These are phyloP conservation scores for Spongospora subterranea DNA, from an alignment of 208 protist species.

Conservation along the genomic window DNA sequence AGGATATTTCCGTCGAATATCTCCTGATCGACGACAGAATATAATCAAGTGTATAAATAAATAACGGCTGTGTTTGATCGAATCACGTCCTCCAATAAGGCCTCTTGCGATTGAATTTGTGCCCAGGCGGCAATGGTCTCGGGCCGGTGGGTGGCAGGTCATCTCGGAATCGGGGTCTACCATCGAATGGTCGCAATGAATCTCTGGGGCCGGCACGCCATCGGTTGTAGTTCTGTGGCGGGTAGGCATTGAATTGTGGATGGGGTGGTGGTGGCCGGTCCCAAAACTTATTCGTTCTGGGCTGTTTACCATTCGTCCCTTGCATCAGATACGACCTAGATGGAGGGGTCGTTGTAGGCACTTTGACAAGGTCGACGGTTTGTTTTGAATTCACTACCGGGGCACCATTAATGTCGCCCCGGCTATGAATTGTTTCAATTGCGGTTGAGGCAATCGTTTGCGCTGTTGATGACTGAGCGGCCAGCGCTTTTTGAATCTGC, in stretches of 20 bases:
- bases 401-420: not conserved
- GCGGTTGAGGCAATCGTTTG: not conserved
- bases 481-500: slow-evolving; percentile 17
- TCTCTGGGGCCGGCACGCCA: not conserved
- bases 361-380: not conserved
- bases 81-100: not conserved
- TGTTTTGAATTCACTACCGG: not conserved
- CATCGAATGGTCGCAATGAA: not conserved
- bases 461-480: not conserved
- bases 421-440: not conserved
- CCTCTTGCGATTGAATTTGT: not conserved
- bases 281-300: not conserved
- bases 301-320: not conserved
- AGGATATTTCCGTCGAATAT: no score
- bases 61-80: not conserved
- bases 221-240: not conserved
- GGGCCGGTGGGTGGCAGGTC: no score
- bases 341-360: no score
- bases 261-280: no score
- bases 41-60: not conserved
- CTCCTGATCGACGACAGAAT: not conserved
- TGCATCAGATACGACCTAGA: slow-evolving; percentile 29
- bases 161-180: not conserved
- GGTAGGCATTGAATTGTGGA: no score
- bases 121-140: not conserved